These are phyloP conservation scores for Lagerstroemia speciosa DNA, from an alignment of 345 rosid species.

Conservation along the genomic window DNA sequence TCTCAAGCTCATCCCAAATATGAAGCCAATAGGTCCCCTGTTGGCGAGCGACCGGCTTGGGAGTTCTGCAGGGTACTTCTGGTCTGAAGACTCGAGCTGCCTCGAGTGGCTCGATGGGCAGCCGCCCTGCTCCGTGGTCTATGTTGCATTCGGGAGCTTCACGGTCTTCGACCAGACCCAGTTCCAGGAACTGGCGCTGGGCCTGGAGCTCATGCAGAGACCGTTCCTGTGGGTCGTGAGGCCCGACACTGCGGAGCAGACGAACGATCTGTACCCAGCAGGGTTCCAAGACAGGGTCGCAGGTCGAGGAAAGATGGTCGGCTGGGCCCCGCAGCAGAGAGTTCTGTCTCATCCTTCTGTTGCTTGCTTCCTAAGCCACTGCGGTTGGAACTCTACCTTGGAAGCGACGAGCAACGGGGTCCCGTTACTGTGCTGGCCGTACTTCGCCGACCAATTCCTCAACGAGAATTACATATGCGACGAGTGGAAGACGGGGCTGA, in stretches of 20 bases:
- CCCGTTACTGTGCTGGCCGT: slow-evolving; percentile 29
- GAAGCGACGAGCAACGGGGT: slow-evolving; percentile 26
- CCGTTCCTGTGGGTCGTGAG: slow-evolving; percentile 26
- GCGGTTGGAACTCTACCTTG: slow-evolving; percentile 34
- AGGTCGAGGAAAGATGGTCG: slow-evolving; percentile 14
- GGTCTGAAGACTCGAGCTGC: slow-evolving; percentile 12
- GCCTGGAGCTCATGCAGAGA: slow-evolving; percentile 16
- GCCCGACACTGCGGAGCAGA: slow-evolving; percentile 7
- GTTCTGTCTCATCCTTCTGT: slow-evolving; percentile 24
- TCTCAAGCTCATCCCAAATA: neutral
- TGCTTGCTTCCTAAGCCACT: slow-evolving; percentile 32
- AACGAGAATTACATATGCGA: slow-evolving; percentile 25
- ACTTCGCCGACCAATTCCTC: slow-evolving; percentile 27
- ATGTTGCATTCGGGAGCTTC: slow-evolving; percentile 27
- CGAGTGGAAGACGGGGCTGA: slow-evolving; percentile 19
- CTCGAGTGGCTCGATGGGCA: slow-evolving; percentile 11
- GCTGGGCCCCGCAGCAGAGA: slow-evolving; percentile 30
- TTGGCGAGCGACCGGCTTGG: slow-evolving; percentile 7
- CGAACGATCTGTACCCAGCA: slow-evolving; percentile 13
- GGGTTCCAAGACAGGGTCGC: slow-evolving; percentile 17
- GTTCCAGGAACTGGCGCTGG: slow-evolving; percentile 25
- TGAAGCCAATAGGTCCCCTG: slow-evolving; percentile 9
- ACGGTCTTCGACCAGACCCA: slow-evolving; percentile 17
- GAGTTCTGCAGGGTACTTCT: slow-evolving; percentile 4
- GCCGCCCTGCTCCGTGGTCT: slow-evolving; percentile 19